Conservation (phyloP, 73 alveolate species). For the Paramecium octaurelia region DNA sequence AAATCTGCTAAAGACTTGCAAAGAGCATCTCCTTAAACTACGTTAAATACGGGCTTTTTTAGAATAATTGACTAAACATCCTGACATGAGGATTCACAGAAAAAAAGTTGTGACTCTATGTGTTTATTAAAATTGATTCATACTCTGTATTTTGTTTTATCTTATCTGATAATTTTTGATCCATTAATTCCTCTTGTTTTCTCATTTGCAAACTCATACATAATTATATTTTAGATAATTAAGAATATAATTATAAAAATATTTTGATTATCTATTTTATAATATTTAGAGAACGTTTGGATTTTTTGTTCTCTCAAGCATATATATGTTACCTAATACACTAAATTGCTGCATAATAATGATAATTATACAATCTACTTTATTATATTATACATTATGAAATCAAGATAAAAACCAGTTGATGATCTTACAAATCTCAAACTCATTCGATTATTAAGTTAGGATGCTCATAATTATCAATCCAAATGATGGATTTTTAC, state of each 20-base stretch:
- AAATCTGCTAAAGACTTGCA: neutral
- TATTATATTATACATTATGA: neutral
- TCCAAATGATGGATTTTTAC: neutral
- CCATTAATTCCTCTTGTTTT: slow-evolving; percentile 27
- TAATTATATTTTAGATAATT: neutral
- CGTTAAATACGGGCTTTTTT: neutral
- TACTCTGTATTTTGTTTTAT: slow-evolving; percentile 12
- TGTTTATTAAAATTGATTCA: neutral
- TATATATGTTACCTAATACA: too few species aligned
- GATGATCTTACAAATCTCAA: neutral
- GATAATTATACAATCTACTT: neutral
- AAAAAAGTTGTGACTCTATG: slow-evolving; percentile 14
- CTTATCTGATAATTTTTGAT: neutral
- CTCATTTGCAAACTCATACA: neutral
- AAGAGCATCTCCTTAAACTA: slow-evolving; percentile 30
- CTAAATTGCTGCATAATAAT: too few species aligned
- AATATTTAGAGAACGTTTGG: too few species aligned
- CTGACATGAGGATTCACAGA: slow-evolving; percentile 4
- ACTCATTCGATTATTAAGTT: neutral
- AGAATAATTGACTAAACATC: neutral
- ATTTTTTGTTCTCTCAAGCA: too few species aligned
- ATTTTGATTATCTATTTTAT: too few species aligned
- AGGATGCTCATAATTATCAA: neutral
- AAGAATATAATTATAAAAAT: neutral
- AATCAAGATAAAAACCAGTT: slow-evolving; percentile 6